Evolutionary conservation across 139 green algal species (phyloP).

Genomic region (Chlamydomonas sphaeroides): DNA sequence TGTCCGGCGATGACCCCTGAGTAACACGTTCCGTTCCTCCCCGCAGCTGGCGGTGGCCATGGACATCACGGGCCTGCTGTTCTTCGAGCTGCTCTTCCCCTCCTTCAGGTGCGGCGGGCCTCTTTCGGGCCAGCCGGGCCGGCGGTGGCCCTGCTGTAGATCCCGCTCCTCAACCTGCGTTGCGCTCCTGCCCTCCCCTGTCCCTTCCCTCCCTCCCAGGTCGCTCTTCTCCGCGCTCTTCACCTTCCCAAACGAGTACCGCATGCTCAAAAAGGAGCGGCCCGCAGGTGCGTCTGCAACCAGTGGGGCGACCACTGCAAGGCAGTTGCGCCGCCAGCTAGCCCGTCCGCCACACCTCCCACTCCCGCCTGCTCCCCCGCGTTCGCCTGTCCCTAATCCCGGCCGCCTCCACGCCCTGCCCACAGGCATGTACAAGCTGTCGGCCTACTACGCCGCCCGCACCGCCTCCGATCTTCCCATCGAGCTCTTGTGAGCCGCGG

Average conservation of each 20-base stretch:
- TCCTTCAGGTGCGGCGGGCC: conserved; percentile 43
- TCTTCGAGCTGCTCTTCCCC: conserved; percentile 72
- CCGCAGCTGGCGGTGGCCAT: conserved; percentile 41
- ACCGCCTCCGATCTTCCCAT: conserved; percentile 78
- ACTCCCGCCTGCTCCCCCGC: no score
- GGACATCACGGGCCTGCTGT: conserved; percentile 64
- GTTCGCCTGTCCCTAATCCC: no score
- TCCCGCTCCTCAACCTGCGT: not conserved
- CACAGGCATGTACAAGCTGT: conserved; percentile 58
- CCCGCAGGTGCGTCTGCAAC: conserved; percentile 60
- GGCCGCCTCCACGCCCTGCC: no score
- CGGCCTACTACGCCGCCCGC: conserved; percentile 85
- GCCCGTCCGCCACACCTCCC: no score
- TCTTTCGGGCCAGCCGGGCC: no score
- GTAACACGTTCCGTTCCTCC: no score
- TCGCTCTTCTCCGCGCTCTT: conserved; percentile 65
- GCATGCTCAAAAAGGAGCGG: conserved; percentile 68
- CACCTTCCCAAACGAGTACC: conserved; percentile 67
- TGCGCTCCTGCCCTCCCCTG: not conserved
- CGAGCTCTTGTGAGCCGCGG: no score
- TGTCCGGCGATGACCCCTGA: no score
- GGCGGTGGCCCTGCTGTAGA: no score
- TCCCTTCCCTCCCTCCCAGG: conserved; percentile 11
- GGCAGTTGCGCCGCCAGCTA: no score
- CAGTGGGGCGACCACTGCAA: not conserved